Percentiles rank a stretch among this genome's conserved stretches.
Conservation (phyloP, 2,329 filamentous ascomycete genomes). For the Bertia moriformis region DNA sequence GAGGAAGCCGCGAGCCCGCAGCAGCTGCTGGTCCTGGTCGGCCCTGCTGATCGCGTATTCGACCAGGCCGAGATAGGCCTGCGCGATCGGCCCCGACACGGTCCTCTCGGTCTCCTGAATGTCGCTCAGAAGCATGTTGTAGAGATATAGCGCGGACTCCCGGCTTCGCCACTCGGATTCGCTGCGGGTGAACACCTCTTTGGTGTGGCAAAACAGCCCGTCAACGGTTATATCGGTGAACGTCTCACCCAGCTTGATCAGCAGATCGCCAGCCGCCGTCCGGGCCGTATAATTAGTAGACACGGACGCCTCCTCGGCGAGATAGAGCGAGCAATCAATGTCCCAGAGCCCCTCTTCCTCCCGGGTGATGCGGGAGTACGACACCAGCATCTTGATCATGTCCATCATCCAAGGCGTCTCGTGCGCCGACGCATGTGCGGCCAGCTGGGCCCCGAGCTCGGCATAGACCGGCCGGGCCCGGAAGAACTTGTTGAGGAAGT, state of each 20-base stretch:
- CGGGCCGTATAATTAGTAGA: constrained; percentile 92
- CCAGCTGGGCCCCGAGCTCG: constrained; percentile 72
- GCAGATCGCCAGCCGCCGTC: constrained; percentile 78
- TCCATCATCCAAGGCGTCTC: constrained; percentile 71
- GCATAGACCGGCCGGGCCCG: constrained; percentile 76
- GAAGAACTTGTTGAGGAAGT: constrained; percentile 84
- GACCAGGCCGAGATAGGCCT: constrained; percentile 67
- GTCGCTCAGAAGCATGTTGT: constrained; percentile 72
- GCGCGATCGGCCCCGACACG: constrained; percentile 54
- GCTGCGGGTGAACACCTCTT: constrained; percentile 52
- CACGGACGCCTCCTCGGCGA: constrained; percentile 87
- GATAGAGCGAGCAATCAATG: constrained; percentile 85
- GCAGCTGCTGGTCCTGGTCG: constrained; percentile 60
- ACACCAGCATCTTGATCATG: constrained; percentile 70
- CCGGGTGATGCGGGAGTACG: constrained; percentile 75
- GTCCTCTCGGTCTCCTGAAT: constrained; percentile 64
- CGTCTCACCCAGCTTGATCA: constrained; percentile 90
- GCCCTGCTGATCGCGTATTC: constrained; percentile 55
- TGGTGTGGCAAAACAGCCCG: constrained; percentile 64
- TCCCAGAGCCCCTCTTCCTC: constrained; percentile 96
- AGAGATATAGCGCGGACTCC: constrained; percentile 71
- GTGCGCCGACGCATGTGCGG: constrained; percentile 38
- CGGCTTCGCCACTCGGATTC: constrained; percentile 42
- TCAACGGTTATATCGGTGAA: constrained; percentile 62
- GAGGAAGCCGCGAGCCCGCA: constrained; percentile 76